Conservation (phyloP, 352 stramenopile genomes). For the Plasmopara halstedii region DNA sequence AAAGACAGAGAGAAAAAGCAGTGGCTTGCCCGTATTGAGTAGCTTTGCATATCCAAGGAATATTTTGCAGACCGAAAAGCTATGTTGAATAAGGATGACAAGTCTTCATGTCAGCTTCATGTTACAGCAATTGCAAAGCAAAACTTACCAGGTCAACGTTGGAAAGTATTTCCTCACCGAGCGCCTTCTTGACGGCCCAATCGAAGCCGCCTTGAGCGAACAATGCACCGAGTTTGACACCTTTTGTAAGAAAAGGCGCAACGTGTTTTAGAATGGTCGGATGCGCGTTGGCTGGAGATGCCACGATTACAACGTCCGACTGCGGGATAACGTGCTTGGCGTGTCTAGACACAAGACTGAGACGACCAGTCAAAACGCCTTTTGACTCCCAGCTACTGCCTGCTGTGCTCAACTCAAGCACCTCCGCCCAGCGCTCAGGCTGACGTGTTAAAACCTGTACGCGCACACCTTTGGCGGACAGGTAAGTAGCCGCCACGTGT, state of each 20-base stretch:
- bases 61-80: constrained; percentile 91
- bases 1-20: background rate
- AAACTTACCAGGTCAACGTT: constrained; percentile 47
- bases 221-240: constrained; percentile 75
- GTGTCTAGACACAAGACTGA: constrained; percentile 75
- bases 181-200: constrained; percentile 85
- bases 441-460: constrained; percentile 81
- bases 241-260: constrained; percentile 80
- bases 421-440: constrained; percentile 69
- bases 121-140: background rate
- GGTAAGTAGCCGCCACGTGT: constrained; percentile 84
- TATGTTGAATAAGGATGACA: constrained; percentile 17
- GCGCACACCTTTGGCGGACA: constrained; percentile 77
- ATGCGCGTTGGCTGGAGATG: constrained; percentile 85
- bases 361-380: constrained; percentile 59
- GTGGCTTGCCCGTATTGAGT: constrained; percentile 67
- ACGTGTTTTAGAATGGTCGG: constrained; percentile 73
- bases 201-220: constrained; percentile 91
- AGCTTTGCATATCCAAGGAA: constrained; percentile 92
- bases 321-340: constrained; percentile 79
- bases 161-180: constrained; percentile 54
- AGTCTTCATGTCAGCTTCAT: background rate
- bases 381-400: constrained; percentile 83
- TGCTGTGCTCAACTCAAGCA: constrained; percentile 70
- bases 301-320: constrained; percentile 86